Percentiles rank a stretch among this genome's conserved stretches.
Evolutionary conservation across 176 grass and related monocot species (phyloP).

Genomic region (Eragrostis nindensis): DNA sequence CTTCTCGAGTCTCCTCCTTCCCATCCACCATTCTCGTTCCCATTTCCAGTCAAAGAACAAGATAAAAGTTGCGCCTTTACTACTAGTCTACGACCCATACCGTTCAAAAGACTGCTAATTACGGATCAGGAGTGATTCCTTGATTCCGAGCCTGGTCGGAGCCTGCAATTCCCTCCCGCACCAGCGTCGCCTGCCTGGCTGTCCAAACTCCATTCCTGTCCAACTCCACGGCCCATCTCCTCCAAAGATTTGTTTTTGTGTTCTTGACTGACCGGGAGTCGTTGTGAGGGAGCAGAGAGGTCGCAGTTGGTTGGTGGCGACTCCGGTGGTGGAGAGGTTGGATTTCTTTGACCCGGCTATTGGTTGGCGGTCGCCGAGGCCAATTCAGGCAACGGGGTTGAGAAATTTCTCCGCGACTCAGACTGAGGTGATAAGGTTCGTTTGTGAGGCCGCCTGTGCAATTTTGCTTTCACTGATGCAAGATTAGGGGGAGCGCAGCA

Average conservation of each 20-base stretch:
- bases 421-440: background rate
- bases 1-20: background rate
- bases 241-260: constrained; percentile 11
- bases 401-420: background rate
- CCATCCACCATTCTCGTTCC: background rate
- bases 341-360: constrained; percentile 40
- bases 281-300: constrained; percentile 14
- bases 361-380: background rate
- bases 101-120: background rate
- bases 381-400: background rate
- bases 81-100: background rate
- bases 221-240: background rate
- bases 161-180: background rate
- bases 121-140: background rate
- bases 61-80: constrained; percentile 9
- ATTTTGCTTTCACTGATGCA: background rate
- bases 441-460: background rate
- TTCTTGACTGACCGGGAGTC: constrained; percentile 31
- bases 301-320: background rate
- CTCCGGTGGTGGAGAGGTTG: constrained; percentile 21
- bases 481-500: background rate
- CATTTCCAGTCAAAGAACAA: background rate
- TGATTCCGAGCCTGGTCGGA: background rate
- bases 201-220: background rate
- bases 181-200: constrained; percentile 1